Base-by-base conservation (phyloP, 805 yeast genomes). In the Nakazawaea holstii region DNA sequence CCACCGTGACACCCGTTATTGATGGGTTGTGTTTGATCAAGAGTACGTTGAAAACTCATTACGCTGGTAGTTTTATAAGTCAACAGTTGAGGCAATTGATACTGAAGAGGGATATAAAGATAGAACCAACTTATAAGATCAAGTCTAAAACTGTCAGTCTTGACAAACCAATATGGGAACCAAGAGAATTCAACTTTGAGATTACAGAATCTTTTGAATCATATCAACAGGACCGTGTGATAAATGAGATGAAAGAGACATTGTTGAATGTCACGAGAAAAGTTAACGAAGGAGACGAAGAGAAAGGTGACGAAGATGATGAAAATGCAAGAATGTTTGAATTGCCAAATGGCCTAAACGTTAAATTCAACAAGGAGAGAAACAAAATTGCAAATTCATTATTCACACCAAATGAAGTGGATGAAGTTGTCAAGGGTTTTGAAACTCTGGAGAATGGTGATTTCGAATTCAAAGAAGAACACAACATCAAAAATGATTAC, bases 11-110 rank as follows among this genome's bases (percentile, higher is more conserved):
- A 5, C 96, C 91, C 1, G 89, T 86, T 17, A 80, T 83, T 50
- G 96, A 85, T 65, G 95, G 95, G 24, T 78, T 84, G 65, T 83
- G 89, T 40, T 66, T 87, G 49, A 73, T 84, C 40, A 83, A 79
- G 54, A 83, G 82, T 56, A 85, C 81, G 13, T 77, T 74, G 67
- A 81, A 80, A 56, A 87, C 95, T 2, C 80, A 75, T 52, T 80
- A 82, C 55, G 87, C 89, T 1, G 97, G 97, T 9, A 70, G 67
- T 45, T 88, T 73, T 55, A 59, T 90, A 43, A 75, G 76, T 53
- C 75, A 76, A 52, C 82, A 80, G 53, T 62, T 83, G 24, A 52
- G 55, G 32, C 76, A 72, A 49, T 60, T 68, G 35, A 60, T 83
- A 28, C 52, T 54, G 17, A 54, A 56, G 6, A 61, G 64, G 32